phyloP scores from a whole-genome alignment of 1,139 yeast species.

The Wickerhamomyces sp. region DNA sequence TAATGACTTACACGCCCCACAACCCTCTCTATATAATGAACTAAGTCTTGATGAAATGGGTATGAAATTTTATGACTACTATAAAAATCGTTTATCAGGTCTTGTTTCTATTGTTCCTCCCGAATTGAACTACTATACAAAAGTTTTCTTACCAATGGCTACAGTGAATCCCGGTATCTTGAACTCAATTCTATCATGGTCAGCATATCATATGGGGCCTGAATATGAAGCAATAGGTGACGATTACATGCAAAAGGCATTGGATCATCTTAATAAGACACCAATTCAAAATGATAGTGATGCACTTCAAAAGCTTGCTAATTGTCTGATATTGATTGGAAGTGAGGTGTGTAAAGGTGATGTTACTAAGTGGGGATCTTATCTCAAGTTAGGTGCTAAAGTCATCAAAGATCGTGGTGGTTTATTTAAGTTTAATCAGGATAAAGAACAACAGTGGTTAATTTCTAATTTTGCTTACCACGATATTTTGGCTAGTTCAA shows the following conservation, averaged over 20 bases:
- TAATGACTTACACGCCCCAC: not conserved
- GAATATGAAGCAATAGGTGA: slow-evolving; percentile 37
- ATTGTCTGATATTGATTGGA: slow-evolving; percentile 60
- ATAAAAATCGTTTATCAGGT: slow-evolving; percentile 53
- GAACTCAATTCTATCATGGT: slow-evolving; percentile 72
- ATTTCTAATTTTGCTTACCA: slow-evolving; percentile 82
- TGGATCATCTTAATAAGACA: slow-evolving; percentile 38
- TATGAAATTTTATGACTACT: slow-evolving; percentile 56
- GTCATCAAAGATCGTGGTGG: slow-evolving; percentile 58
- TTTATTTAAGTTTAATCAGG: slow-evolving; percentile 41
- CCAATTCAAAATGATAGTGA: slow-evolving; percentile 27
- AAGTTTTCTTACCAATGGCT: slow-evolving; percentile 77
- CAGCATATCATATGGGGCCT: slow-evolving; percentile 43
- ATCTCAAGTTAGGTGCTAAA: slow-evolving; percentile 58
- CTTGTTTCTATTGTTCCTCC: slow-evolving; percentile 63
- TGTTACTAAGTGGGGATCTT: slow-evolving; percentile 63
- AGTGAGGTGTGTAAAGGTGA: slow-evolving; percentile 78
- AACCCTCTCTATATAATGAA: slow-evolving; percentile 1
- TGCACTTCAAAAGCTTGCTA: slow-evolving; percentile 46
- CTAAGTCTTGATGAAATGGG: slow-evolving; percentile 39
- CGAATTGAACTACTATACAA: slow-evolving; percentile 62
- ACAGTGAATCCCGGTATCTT: slow-evolving; percentile 63
- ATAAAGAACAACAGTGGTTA: slow-evolving; percentile 65
- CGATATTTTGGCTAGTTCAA: slow-evolving; percentile 62
- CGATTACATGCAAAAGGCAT: slow-evolving; percentile 42